Conservation (phyloP, 2,329 filamentous ascomycete species). For the Aspergillus phoenicis region DNA sequence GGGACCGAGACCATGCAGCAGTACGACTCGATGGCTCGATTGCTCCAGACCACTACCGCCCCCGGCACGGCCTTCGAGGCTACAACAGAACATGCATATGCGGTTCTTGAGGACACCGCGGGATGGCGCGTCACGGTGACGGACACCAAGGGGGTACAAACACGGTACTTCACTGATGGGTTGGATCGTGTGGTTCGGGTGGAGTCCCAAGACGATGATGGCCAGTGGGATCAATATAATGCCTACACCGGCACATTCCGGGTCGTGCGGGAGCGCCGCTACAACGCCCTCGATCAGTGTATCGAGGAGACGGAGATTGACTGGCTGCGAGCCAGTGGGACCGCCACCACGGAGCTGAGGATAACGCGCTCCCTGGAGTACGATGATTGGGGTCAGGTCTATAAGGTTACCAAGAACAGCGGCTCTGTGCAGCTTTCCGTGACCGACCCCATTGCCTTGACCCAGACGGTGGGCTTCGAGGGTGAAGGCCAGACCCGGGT, state of each 20-base stretch:
- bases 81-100: not conserved
- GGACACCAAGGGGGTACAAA: slow-evolving; percentile 5
- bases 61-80: slow-evolving; percentile 2
- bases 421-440: not conserved
- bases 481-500: not conserved
- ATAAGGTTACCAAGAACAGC: slow-evolving; percentile 30
- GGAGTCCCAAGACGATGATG: slow-evolving; percentile 8
- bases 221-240: not conserved
- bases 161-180: slow-evolving; percentile 10
- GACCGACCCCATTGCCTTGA: slow-evolving; percentile 6
- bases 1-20: not conserved
- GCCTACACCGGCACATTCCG: slow-evolving; percentile 5
- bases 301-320: not conserved
- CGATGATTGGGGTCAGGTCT: slow-evolving; percentile 13
- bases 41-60: not conserved
- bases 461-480: not conserved
- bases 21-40: slow-evolving; percentile 3
- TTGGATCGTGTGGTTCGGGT: slow-evolving; percentile 4
- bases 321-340: slow-evolving; percentile 34
- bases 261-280: slow-evolving; percentile 1
- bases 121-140: slow-evolving; percentile 9
- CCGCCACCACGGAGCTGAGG: slow-evolving; percentile 18
- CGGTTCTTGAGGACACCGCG: not conserved
- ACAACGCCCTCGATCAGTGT: slow-evolving; percentile 9
- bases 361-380: not conserved